Evolutionary conservation across 176 grass and related monocot genomes (phyloP), one percentile per base, ranked within the genome.

Genomic region (Oryza brachyantha): DNA sequence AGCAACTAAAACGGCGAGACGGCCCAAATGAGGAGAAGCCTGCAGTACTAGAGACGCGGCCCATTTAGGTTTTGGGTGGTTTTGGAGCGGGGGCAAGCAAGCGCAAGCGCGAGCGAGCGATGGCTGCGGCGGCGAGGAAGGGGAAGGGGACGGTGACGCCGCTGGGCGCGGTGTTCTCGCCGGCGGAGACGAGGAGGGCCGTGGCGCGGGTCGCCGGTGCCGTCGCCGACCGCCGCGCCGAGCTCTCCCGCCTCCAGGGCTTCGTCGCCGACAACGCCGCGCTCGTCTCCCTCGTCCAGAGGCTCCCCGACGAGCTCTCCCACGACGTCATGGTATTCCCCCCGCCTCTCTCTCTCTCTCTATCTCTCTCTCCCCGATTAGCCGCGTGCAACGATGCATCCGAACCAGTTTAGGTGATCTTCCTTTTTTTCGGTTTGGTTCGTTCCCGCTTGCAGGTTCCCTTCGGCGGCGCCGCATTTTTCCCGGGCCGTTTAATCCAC

Each of bases 311-410:
- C 35, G 96, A 99, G 73, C 68, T 92, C 54, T 93, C 92, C 62
- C 92, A 99, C 79, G 86, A 95, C 6, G 81, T 99, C 86, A 99
- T 99, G 96, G 96, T 86, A 48, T n/a, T n/a, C n/a, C n/a, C 76
- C 22, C 17, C 25, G 17, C 55, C 22, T 16, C 22, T 39, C 21
- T 5, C 19, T 73, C 31, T 4, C 31, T 32, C 31, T 4, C 8
- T 13, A 24, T 32, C 4, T 7, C 19, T 73, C 8, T 32, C 4
- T 7, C 19, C 68, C 8, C 19, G 29, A 22, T 32, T 5, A 12
- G 12, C 42, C 24, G 34, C 26, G 21, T 13, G 8, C 6, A 46
- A 40, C 9, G 13, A 46, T 46, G 13, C 32, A 16, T n/a, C 11
- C 55, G 31, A 21, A 35, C 74, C 14, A 43, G 42, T 76, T 31